Evolutionary conservation across 805 yeast species (phyloP).

Genomic region (Suhomyces tanzawaensis): DNA sequence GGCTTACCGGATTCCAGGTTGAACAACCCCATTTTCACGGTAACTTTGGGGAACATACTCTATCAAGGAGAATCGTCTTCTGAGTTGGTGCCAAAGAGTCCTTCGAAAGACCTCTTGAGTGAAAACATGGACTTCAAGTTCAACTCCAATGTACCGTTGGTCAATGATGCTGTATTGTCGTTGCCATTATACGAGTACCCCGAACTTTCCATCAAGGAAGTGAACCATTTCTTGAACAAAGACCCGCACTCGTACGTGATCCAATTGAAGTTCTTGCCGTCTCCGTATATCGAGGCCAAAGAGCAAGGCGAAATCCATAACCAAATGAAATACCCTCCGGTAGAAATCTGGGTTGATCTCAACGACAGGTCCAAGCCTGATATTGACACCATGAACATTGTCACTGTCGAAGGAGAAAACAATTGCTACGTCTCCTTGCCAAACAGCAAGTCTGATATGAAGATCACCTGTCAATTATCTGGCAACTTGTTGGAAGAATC

Average conservation of each 20-base stretch:
- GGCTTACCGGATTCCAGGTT: constrained; percentile 20
- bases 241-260: constrained; percentile 28
- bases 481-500: constrained; percentile 27
- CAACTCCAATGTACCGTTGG: constrained; percentile 32
- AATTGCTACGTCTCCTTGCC: constrained; percentile 45
- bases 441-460: constrained; percentile 39
- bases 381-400: constrained; percentile 38
- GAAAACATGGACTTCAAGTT: constrained; percentile 19
- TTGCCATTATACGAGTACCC: constrained; percentile 24
- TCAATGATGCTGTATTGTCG: constrained; percentile 30
- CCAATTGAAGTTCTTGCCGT: constrained; percentile 48
- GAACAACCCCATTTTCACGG: constrained; percentile 31
- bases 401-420: constrained; percentile 47
- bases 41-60: constrained; percentile 40
- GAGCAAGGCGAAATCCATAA: constrained; percentile 7
- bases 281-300: constrained; percentile 27
- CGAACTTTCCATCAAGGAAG: constrained; percentile 16
- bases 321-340: constrained; percentile 45
- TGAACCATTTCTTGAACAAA: constrained; percentile 17
- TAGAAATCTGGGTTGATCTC: constrained; percentile 55
- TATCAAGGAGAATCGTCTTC: constrained; percentile 17
- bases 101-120: background rate
- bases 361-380: constrained; percentile 35
- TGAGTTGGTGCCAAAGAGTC: constrained; percentile 10
- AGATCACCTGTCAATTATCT: constrained; percentile 38